phyloP scores from a whole-genome alignment of 2,329 filamentous ascomycete species.

The Juglanconis juglandina region DNA sequence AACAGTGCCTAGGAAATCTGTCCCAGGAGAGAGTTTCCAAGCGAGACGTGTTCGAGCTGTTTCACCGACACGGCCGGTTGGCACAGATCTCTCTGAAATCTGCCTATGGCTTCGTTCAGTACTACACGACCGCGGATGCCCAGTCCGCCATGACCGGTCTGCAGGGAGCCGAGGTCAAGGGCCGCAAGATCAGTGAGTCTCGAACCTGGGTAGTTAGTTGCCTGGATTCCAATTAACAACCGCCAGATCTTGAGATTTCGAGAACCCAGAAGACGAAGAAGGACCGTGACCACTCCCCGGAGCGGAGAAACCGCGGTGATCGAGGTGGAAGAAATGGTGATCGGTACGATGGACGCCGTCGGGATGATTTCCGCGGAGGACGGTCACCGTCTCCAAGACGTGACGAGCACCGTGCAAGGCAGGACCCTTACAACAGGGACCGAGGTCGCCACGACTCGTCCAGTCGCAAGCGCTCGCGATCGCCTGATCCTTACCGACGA shows the following conservation, averaged over 20 bases:
- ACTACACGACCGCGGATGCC: slow-evolving; percentile 73
- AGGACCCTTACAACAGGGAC: slow-evolving; percentile 50
- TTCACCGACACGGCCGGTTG: slow-evolving; percentile 78
- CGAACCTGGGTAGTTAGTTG: background rate
- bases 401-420: slow-evolving; percentile 50
- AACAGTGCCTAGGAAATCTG: slow-evolving; percentile 65
- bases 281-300: slow-evolving; percentile 54
- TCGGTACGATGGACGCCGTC: slow-evolving; percentile 46
- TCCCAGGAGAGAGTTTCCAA: slow-evolving; percentile 92
- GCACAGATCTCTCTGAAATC: slow-evolving; percentile 96
- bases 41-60: slow-evolving; percentile 87
- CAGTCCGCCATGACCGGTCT: slow-evolving; percentile 70
- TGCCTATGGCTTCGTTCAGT: slow-evolving; percentile 96
- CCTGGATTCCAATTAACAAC: slow-evolving; percentile 26
- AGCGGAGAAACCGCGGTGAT: slow-evolving; percentile 42
- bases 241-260: slow-evolving; percentile 79
- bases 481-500: slow-evolving; percentile 51
- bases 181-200: slow-evolving; percentile 89
- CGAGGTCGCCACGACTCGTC: slow-evolving; percentile 38
- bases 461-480: slow-evolving; percentile 58
- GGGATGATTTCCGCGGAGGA: slow-evolving; percentile 62
- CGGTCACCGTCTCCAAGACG: slow-evolving; percentile 58
- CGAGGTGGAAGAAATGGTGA: slow-evolving; percentile 42
- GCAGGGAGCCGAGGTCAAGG: slow-evolving; percentile 77
- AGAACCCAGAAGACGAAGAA: slow-evolving; percentile 76